These are phyloP conservation scores for Moesziomyces parantarcticus DNA, from an alignment of 1,284 basidiomycete genomes.

Conservation along the genomic window DNA sequence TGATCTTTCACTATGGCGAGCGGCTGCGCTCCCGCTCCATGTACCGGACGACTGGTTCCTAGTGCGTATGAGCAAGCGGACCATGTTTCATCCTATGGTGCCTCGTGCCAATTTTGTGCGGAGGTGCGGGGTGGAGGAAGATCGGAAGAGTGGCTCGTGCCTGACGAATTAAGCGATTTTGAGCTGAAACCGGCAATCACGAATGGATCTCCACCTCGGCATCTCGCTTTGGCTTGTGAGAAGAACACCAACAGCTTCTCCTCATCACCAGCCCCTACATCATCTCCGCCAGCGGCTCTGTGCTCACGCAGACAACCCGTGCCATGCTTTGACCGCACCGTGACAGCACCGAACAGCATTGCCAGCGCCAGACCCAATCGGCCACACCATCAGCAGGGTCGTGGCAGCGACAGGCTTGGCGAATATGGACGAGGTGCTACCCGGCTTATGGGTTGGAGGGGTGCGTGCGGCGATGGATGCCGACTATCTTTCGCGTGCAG, in stretches of 20 bases:
- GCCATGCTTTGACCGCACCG: not conserved
- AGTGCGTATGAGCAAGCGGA: too few species aligned
- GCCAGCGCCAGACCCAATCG: too few species aligned
- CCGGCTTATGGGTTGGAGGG: slow-evolving; percentile 60
- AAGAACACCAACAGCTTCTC: not conserved
- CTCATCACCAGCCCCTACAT: not conserved
- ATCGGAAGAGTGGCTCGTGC: not conserved
- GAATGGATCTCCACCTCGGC: not conserved
- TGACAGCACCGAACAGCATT: not conserved
- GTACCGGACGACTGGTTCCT: slow-evolving; percentile 5
- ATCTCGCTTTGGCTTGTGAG: not conserved
- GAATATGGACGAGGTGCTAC: slow-evolving; percentile 62
- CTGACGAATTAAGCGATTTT: not conserved
- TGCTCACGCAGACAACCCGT: too few species aligned
- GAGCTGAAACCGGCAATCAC: slow-evolving; percentile 4
- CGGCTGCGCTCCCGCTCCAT: slow-evolving; percentile 25
- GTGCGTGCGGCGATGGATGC: slow-evolving; percentile 54
- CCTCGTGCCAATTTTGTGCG: not conserved
- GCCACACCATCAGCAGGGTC: too few species aligned
- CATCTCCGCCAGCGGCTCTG: not conserved
- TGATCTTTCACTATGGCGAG: slow-evolving; percentile 20
- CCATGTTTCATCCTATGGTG: not conserved
- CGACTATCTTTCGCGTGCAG: slow-evolving; percentile 53
- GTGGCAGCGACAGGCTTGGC: not conserved
- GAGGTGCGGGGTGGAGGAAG: not conserved